Evolutionary conservation across 23 red algal species (phyloP).

Genomic region (Gracilaria caudata): DNA sequence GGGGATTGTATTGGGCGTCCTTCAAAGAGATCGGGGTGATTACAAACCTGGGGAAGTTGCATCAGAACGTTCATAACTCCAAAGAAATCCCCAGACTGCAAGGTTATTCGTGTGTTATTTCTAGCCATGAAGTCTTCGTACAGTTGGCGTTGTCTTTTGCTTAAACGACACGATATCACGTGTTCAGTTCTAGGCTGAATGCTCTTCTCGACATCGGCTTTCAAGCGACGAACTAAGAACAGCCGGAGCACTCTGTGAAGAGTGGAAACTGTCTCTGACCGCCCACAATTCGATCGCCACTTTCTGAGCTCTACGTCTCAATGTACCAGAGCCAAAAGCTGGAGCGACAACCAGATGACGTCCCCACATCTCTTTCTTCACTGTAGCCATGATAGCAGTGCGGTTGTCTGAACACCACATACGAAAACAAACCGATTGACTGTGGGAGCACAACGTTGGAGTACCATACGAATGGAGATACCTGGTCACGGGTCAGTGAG

Average conservation of each 20-base stretch:
- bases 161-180: conserved; percentile 69
- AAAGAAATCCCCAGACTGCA: conserved; percentile 73
- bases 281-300: conserved; percentile 64
- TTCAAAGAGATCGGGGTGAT: conserved; percentile 97
- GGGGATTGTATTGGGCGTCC: conserved; percentile 79
- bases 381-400: conserved; percentile 75
- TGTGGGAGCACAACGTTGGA: too few relatives aligned
- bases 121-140: conserved; percentile 94
- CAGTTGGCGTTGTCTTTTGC: conserved; percentile 86
- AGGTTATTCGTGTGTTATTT: conserved; percentile 52
- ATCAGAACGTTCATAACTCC: conserved; percentile 92
- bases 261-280: conserved; percentile 51
- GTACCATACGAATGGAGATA: conserved; percentile 79
- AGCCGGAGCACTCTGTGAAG: conserved; percentile 80
- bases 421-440: too few relatives aligned
- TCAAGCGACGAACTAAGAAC: conserved; percentile 94
- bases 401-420: conserved; percentile 94
- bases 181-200: conserved; percentile 86
- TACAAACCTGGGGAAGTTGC: conserved; percentile 98
- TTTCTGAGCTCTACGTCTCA: conserved; percentile 97
- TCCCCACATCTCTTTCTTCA: conserved; percentile 77
- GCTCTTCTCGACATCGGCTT: conserved; percentile 82
- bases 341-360: conserved; percentile 94
- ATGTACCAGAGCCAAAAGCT: conserved; percentile 87
- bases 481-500: too few relatives aligned